phyloP scores from a whole-genome alignment of 352 stramenopile species.

The Phytophthora tentaculata region DNA sequence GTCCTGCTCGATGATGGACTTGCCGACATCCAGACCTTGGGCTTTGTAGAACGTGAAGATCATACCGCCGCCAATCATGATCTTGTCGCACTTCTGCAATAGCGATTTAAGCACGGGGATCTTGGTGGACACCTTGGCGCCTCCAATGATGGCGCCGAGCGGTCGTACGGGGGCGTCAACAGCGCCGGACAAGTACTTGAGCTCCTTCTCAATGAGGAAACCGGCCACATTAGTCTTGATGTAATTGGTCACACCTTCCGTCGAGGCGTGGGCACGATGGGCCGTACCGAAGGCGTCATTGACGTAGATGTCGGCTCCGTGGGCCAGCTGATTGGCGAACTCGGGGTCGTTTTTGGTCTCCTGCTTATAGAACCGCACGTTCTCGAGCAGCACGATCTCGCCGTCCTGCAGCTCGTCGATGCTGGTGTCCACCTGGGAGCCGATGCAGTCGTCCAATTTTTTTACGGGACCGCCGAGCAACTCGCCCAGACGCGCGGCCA shows the following conservation, averaged over 20 bases:
- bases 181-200: conserved; percentile 94
- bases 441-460: conserved; percentile 96
- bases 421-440: conserved; percentile 85
- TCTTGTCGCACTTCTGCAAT: conserved; percentile 96
- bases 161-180: conserved; percentile 91
- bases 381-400: conserved; percentile 94
- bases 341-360: conserved; percentile 96
- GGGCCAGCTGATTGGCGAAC: conserved; percentile 95
- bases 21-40: conserved; percentile 94
- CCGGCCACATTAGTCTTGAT: conserved; percentile 93
- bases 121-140: conserved; percentile 96
- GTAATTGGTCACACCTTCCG: conserved; percentile 96
- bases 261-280: conserved; percentile 98
- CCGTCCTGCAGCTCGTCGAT: conserved; percentile 89
- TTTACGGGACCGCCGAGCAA: conserved; percentile 92
- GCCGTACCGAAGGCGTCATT: conserved; percentile 99
- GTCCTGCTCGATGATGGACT: conserved; percentile 95
- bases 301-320: conserved; percentile 95
- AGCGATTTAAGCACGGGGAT: conserved; percentile 97
- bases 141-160: conserved; percentile 96
- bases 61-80: conserved; percentile 97
- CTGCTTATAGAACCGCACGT: conserved; percentile 98
- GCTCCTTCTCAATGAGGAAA: conserved; percentile 98
- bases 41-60: conserved; percentile 99
- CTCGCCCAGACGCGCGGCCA: conserved; percentile 93